phyloP scores from a whole-genome alignment of 2,329 filamentous ascomycete species.

The Metarhizium anisopliae region DNA sequence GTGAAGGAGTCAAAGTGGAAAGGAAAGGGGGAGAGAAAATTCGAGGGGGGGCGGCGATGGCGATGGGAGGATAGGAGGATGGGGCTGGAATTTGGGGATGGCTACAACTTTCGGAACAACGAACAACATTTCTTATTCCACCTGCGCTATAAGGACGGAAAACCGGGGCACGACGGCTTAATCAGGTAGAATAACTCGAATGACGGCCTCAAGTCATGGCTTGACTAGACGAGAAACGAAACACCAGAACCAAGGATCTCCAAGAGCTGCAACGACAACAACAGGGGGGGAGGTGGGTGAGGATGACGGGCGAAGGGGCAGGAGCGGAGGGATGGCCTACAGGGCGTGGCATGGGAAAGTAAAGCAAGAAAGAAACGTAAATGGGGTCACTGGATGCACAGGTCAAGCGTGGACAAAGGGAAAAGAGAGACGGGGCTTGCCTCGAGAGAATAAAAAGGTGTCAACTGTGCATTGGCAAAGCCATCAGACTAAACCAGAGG shows the following conservation, averaged over 20 bases:
- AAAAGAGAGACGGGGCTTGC: too few relatives aligned
- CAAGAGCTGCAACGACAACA: neutral
- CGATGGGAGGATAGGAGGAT: slow-evolving; percentile 7
- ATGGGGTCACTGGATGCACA: too few relatives aligned
- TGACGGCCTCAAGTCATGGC: slow-evolving; percentile 4
- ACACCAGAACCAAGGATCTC: slow-evolving; percentile 4
- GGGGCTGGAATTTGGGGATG: slow-evolving; percentile 16
- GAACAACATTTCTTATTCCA: slow-evolving; percentile 9
- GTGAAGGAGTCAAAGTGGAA: slow-evolving; percentile 18
- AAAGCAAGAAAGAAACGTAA: neutral
- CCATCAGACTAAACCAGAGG: neutral
- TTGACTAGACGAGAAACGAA: neutral
- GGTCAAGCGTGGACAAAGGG: too few relatives aligned
- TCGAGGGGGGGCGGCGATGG: slow-evolving; percentile 12
- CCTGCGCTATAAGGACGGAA: slow-evolving; percentile 9
- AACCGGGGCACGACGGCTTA: slow-evolving; percentile 11
- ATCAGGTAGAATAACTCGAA: slow-evolving; percentile 8
- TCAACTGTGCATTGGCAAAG: neutral
- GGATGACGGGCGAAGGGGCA: too few relatives aligned
- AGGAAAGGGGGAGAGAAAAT: slow-evolving; percentile 13
- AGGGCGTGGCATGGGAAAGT: neutral
- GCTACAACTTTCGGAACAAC: slow-evolving; percentile 14
- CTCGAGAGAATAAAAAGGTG: neutral
- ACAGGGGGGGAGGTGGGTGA: neutral
- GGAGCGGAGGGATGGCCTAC: neutral